Conservation (phyloP, 441 rosid species). For the Erodium texanum region DNA sequence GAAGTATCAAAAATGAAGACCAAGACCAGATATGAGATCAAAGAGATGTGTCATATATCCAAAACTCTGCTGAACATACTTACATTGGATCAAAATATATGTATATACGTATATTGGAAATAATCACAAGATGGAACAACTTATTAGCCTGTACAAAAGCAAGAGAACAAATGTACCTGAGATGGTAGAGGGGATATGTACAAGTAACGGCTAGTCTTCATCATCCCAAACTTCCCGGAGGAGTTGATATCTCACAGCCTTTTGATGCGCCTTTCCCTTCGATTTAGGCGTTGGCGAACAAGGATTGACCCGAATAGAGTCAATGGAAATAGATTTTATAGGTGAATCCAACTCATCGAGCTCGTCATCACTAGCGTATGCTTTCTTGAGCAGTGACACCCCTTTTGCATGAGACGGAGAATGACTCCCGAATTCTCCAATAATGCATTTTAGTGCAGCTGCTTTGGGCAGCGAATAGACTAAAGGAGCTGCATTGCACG, state of each 20-base stretch:
- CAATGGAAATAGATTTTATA: slow-evolving; percentile 41
- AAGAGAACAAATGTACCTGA: neutral
- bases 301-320: slow-evolving; percentile 30
- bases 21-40: neutral
- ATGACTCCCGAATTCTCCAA: slow-evolving; percentile 43
- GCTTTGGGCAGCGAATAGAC: slow-evolving; percentile 55
- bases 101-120: neutral
- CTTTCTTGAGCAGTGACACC: slow-evolving; percentile 49
- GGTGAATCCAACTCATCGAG: slow-evolving; percentile 87
- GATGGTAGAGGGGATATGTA: neutral
- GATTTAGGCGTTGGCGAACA: slow-evolving; percentile 30
- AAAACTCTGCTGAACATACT: neutral
- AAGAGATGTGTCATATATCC: neutral
- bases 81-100: neutral
- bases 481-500: slow-evolving; percentile 55
- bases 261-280: slow-evolving; percentile 39
- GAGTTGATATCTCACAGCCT: slow-evolving; percentile 62
- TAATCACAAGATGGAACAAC: neutral
- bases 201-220: neutral
- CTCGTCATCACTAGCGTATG: slow-evolving; percentile 84
- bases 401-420: slow-evolving; percentile 36
- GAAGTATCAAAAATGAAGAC: neutral
- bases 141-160: neutral
- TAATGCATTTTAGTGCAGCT: slow-evolving; percentile 33
- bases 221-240: slow-evolving; percentile 64